Conservation (phyloP, 306 rosid species). For the Cicer chorassanicum region DNA sequence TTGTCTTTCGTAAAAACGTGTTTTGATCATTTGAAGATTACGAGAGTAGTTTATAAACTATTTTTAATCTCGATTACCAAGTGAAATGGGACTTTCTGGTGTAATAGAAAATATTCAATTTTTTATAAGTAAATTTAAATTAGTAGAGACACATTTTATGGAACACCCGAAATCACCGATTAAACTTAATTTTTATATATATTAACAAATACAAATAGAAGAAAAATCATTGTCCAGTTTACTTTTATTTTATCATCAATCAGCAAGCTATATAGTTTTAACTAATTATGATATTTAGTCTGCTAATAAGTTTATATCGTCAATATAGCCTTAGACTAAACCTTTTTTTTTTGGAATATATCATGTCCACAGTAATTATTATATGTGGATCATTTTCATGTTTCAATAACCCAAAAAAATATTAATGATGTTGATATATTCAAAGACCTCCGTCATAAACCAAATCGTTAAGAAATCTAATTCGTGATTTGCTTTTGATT, state of each 20-base stretch:
- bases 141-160: too few relatives aligned
- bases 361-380: background rate
- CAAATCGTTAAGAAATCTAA: constrained; percentile 1
- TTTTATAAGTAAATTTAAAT: background rate
- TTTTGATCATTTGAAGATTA: too few relatives aligned
- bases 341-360: background rate
- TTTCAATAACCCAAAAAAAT: background rate
- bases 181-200: too few relatives aligned
- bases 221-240: constrained; percentile 14
- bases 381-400: background rate
- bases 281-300: constrained; percentile 22
- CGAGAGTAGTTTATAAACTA: too few relatives aligned
- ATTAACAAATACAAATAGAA: background rate
- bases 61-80: too few relatives aligned
- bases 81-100: too few relatives aligned
- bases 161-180: too few relatives aligned
- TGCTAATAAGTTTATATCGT: background rate
- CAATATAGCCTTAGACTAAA: background rate
- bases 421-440: background rate
- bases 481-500: constrained; percentile 1
- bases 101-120: background rate
- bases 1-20: too few relatives aligned
- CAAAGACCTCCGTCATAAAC: background rate
- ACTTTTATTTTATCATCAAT: background rate
- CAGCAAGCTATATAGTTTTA: background rate